phyloP scores from a whole-genome alignment of 441 rosid species.

The Brassica hybrid region DNA sequence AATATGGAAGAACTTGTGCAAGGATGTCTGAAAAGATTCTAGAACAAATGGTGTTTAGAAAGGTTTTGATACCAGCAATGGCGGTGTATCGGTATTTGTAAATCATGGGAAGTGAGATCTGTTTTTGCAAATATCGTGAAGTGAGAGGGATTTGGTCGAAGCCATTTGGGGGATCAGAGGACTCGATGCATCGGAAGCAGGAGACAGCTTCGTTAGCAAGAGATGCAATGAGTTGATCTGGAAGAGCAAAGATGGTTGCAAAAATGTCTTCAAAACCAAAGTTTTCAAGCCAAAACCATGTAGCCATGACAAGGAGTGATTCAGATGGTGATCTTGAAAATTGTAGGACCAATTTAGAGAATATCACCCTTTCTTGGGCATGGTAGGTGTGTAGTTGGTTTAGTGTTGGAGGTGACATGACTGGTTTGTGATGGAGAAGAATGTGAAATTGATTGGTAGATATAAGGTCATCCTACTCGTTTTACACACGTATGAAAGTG shows the following conservation, averaged over 20 bases:
- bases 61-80: too few species aligned
- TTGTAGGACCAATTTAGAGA: too few species aligned
- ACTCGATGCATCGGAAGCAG: constrained; percentile 43
- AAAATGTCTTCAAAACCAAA: constrained; percentile 54
- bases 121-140: constrained; percentile 37
- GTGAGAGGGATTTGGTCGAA: constrained; percentile 47
- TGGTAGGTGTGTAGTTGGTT: too few species aligned
- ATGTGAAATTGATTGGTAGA: background rate
- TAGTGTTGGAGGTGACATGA: too few species aligned
- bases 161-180: background rate
- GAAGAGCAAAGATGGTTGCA: constrained; percentile 29
- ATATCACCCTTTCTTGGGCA: too few species aligned
- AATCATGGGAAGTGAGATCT: too few species aligned
- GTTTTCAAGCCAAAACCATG: too few species aligned
- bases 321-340: too few species aligned
- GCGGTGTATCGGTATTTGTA: too few species aligned
- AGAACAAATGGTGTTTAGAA: constrained; percentile 50
- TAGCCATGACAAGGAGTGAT: too few species aligned
- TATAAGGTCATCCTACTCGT: background rate
- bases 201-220: constrained; percentile 52
- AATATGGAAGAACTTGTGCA: constrained; percentile 24
- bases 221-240: constrained; percentile 37
- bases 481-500: background rate
- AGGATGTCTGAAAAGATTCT: constrained; percentile 59
- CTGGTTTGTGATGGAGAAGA: too few species aligned